A percentile compares a stretch with the other conserved stretches of the same genome.
Evolutionary conservation across 768 basidiomycete genomes (phyloP).

Genomic region (Mycena rebaudengoi): DNA sequence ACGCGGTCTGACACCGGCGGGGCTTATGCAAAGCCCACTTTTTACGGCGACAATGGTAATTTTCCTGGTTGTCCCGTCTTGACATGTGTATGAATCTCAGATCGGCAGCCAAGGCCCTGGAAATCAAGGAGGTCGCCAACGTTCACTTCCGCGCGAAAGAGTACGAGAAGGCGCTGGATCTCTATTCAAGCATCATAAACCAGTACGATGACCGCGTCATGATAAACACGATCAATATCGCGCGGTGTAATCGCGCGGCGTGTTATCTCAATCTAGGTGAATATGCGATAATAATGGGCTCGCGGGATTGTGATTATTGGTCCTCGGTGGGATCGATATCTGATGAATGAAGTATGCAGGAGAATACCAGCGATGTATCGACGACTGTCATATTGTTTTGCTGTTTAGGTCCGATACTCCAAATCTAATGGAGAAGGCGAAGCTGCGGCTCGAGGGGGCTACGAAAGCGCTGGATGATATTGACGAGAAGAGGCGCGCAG

Average conservation of each 20-base stretch:
- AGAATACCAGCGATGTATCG: constrained; percentile 19
- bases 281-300: too few relatives aligned
- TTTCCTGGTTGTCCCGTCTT: background rate
- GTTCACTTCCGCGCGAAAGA: constrained; percentile 11
- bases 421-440: constrained; percentile 5
- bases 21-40: constrained; percentile 8
- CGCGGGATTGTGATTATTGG: too few relatives aligned
- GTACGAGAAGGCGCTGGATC: constrained; percentile 12
- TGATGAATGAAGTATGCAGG: too few relatives aligned
- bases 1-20: too few relatives aligned
- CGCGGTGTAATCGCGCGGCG: constrained; percentile 22
- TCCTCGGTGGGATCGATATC: too few relatives aligned
- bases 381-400: constrained; percentile 18
- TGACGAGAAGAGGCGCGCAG: background rate
- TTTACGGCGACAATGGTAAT: constrained; percentile 4
- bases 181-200: constrained; percentile 16
- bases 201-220: constrained; percentile 20
- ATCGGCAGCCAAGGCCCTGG: constrained; percentile 9
- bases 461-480: constrained; percentile 17
- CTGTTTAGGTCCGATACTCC: background rate
- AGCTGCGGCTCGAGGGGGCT: background rate
- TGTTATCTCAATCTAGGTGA: constrained; percentile 19
- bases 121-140: constrained; percentile 23
- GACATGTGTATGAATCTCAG: background rate
- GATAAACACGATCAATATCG: constrained; percentile 9